Conservation (phyloP, 345 rosid genomes). For the Orychophragmus violaceus region DNA sequence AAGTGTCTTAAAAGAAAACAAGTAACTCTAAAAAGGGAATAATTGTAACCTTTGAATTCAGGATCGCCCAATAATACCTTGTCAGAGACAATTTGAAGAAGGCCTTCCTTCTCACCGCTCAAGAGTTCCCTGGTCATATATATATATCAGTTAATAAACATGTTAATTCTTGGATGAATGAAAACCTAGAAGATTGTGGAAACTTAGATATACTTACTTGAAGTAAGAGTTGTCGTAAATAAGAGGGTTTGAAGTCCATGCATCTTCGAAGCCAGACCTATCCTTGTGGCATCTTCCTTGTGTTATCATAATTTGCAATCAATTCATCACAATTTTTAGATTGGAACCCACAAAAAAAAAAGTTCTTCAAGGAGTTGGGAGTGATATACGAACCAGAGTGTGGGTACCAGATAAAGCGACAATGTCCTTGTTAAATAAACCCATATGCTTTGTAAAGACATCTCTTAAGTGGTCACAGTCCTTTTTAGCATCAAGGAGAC, state of each 20-base stretch:
- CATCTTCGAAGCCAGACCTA: too few species aligned
- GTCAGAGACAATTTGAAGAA: conserved; percentile 72
- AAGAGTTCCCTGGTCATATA: conserved; percentile 56
- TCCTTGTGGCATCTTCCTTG: conserved; percentile 95
- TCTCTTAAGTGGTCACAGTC: conserved; percentile 79
- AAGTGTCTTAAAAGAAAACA: too few species aligned
- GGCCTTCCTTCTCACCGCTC: conserved; percentile 77
- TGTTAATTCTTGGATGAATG: neutral
- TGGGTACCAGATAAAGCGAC: conserved; percentile 92
- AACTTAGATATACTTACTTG: conserved; percentile 41
- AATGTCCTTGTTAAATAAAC: conserved; percentile 80
- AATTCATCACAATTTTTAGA: neutral
- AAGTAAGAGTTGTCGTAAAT: conserved; percentile 88
- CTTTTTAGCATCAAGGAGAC: conserved; percentile 88
- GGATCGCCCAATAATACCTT: conserved; percentile 71
- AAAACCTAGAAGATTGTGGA: neutral
- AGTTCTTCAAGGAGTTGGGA: neutral
- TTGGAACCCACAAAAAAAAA: neutral
- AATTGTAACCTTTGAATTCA: too few species aligned
- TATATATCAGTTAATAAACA: neutral
- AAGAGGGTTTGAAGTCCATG: conserved; percentile 85
- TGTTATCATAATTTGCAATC: neutral
- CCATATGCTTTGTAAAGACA: conserved; percentile 65
- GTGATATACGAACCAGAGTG: conserved; percentile 58
- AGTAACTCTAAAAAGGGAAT: too few species aligned